Evolutionary conservation across 352 stramenopile genomes (phyloP), one percentile per base, ranked within the genome.

Genomic region (Pythium phragmitis): DNA sequence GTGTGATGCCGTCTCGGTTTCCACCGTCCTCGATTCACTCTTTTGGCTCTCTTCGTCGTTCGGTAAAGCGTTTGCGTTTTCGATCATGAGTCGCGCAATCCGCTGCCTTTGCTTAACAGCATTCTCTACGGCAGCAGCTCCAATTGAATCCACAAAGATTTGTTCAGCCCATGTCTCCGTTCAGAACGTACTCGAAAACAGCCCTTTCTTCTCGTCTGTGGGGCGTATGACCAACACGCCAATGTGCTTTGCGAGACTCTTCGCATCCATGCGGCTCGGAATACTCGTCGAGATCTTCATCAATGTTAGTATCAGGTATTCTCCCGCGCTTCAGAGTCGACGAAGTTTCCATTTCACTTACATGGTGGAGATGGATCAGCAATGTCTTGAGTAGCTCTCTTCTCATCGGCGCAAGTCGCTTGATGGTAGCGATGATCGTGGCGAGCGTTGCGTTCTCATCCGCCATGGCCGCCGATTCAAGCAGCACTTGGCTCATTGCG

Each of bases 371-470:
- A 65, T 89, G 78, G 7, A 70, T 55, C 8, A 89, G 54, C 16
- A 88, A 76, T 2, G 84, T 56, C 48, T 78, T 69, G 11, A 89
- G 61, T 21, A 87, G 81, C 26, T 87, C 73, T 12, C 76, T 69
- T 4, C 60, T 79, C 7, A 52, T 63, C 4, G 69, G 68, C 28
- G 50, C 67, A 17, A 87, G 64, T 19, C 75, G 58, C 47, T 76
- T 77, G 23, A 87, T 77, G 26, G 45, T 67, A 5, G 74, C 61
- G 0, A 65, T 53, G 23, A 85, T 48, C 2, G 52, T 21, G 4
- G 23, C 23, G 16, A 69, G 13, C 8, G 52, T 41, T 17, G 51
- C 39, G 2, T 48, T 17, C 4, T 66, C 51, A n/a, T 66, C 47
- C 12, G 28, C 16, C 19, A 53, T 7, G 0, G 60, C 57, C 3